Evolutionary conservation across 1,284 basidiomycete genomes (phyloP).

Genomic region (Ceratobasidium theobromae): DNA sequence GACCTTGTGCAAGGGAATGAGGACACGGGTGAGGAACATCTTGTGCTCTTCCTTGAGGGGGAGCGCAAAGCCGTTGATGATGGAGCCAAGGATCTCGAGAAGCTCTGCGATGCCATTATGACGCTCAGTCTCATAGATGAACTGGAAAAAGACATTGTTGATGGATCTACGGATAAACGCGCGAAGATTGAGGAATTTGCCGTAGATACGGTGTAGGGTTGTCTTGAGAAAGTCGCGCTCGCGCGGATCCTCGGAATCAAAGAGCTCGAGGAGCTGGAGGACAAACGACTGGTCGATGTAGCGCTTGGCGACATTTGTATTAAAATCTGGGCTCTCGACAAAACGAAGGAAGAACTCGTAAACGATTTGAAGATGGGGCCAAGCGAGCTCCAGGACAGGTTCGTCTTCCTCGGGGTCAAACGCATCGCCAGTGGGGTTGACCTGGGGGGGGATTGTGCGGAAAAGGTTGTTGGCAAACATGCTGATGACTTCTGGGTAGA

Average conservation of each 20-base stretch:
- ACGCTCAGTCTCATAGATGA: conserved; percentile 97
- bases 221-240: conserved; percentile 99
- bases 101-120: conserved; percentile 99
- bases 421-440: conserved; percentile 96
- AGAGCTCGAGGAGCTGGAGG: conserved; percentile 93
- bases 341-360: conserved; percentile 99
- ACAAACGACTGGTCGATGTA: conserved; percentile 98
- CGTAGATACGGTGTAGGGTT: conserved; percentile 97
- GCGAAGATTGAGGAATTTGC: conserved; percentile 98
- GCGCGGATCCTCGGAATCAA: conserved; percentile 98
- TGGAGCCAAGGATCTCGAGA: conserved; percentile 96
- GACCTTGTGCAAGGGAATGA: conserved; percentile 97
- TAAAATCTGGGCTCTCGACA: conserved; percentile 97
- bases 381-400: conserved; percentile 96
- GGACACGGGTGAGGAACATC: conserved; percentile 93
- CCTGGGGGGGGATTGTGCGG: conserved; percentile 98
- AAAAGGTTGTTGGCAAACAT: conserved; percentile 99
- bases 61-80: conserved; percentile 99
- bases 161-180: conserved; percentile 99
- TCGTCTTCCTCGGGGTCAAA: conserved; percentile 99
- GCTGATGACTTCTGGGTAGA: conserved; percentile 98
- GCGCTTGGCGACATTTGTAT: conserved; percentile 96
- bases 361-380: conserved; percentile 99
- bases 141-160: conserved; percentile 99
- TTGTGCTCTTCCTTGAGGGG: conserved; percentile 99